These are phyloP conservation scores for Podila minutissima DNA, from an alignment of 192 early-diverging fungal genomes.

Conservation along the genomic window DNA sequence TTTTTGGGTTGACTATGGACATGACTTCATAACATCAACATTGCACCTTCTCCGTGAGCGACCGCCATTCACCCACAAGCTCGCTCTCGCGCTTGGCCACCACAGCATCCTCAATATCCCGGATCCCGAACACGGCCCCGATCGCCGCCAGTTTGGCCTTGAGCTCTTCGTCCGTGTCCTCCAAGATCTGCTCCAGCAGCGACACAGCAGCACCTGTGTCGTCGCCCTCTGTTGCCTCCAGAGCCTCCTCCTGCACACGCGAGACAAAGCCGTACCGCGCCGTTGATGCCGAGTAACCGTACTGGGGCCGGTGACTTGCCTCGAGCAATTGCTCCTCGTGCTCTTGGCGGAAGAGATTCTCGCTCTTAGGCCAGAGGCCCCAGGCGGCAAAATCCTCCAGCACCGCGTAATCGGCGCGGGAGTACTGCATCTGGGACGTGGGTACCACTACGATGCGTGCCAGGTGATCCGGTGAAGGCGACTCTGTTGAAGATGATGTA, in stretches of 20 bases:
- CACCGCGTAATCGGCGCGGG: background rate
- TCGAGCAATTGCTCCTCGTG: conserved; percentile 6
- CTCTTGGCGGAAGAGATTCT: conserved; percentile 14
- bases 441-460: conserved; percentile 21
- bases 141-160: background rate
- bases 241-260: conserved; percentile 10
- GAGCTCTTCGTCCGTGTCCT: background rate
- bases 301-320: conserved; percentile 3
- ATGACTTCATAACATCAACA: no score
- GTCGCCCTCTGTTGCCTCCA: background rate
- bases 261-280: conserved; percentile 18
- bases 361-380: conserved; percentile 35
- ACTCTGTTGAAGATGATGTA: background rate
- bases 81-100: conserved; percentile 9
- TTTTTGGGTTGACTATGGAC: no score
- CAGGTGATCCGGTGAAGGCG: background rate
- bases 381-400: conserved; percentile 14
- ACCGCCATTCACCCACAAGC: conserved; percentile 10
- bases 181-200: background rate
- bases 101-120: conserved; percentile 30
- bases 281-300: conserved; percentile 22
- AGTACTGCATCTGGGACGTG: conserved; percentile 6
- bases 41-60: no score
- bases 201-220: background rate
- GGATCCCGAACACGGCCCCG: conserved; percentile 19